Base-by-base conservation (phyloP, 305 asterid species). In the Fraxinus sp. region DNA sequence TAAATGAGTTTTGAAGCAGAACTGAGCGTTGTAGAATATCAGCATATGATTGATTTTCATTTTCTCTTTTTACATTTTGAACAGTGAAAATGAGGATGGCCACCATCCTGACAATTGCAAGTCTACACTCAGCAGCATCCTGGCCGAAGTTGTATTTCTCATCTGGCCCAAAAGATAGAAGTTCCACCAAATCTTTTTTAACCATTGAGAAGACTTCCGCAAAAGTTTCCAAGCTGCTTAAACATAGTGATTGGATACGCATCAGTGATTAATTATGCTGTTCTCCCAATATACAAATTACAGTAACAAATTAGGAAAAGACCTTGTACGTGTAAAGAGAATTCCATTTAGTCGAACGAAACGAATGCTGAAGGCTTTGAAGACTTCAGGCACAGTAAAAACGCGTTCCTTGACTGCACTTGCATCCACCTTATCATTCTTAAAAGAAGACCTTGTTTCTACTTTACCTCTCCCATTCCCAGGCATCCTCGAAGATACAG, bases 261-360 rank as follows among this genome's bases (percentile, higher is more conserved):
- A 66, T 87, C 59, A 89, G 88, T 77, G 66, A 84, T 81, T 13
- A 78, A 83, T 79, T 46, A 46, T 13, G 18, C 18, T 13, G 57
- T 46, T 46, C 57, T 46, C 57, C 18, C 18, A 46, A 46, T 46
- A 46, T 46, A 46, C 57, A 46, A 46, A 46, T 46, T 14, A 46
- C 57, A 46, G 10, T n/a, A 43, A 85, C 7, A 75, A 64, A 55
- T 39, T 77, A 52, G 16, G 35, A 83, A 84, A 87, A 82, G 86
- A 96, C 99, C 99, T 96, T 49, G 98, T 96, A 81, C 98, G 94
- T 0, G 97, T 92, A 85, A 94, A 96, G 57, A 96, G 94, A 84
- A 96, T 88, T 77, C 98, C 99, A 85, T 94, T 93, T 52, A 94
- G 83, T 89, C 98, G 90, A 79, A 94, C 92, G 88, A 93, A 96